A percentile compares a stretch with the other conserved stretches of the same genome.
Conservation (phyloP, 2,329 filamentous ascomycete species). For the Elsinoe batatas region DNA sequence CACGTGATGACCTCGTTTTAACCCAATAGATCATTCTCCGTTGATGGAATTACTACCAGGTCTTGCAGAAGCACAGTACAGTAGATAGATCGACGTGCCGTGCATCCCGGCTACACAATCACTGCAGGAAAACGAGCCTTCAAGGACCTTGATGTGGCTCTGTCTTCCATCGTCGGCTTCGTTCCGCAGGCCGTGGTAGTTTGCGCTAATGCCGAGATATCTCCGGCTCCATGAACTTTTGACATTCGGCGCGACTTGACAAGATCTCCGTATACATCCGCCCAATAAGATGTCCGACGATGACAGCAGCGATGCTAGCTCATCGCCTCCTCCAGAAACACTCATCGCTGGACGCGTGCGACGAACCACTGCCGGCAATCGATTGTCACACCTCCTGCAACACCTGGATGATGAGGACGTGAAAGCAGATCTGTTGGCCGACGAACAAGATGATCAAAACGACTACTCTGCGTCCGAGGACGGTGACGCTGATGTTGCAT, state of each 20-base stretch:
- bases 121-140: too few species aligned
- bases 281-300: constrained; percentile 13
- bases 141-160: too few species aligned
- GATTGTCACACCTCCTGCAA: constrained; percentile 67
- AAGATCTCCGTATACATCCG: background rate
- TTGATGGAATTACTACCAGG: too few species aligned
- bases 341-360: constrained; percentile 63
- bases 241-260: background rate
- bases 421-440: constrained; percentile 32
- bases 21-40: too few species aligned
- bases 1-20: too few species aligned
- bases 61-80: too few species aligned
- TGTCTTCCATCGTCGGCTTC: too few species aligned
- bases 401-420: constrained; percentile 39
- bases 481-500: constrained; percentile 59
- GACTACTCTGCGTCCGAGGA: constrained; percentile 37
- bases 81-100: too few species aligned
- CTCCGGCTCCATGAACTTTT: background rate
- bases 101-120: too few species aligned
- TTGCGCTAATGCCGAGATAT: too few species aligned
- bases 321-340: constrained; percentile 13
- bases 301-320: background rate
- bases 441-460: constrained; percentile 51
- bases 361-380: constrained; percentile 74
- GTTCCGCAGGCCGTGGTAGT: too few species aligned